phyloP scores from a whole-genome alignment of 2,329 filamentous ascomycete genomes.

The Paraconiothyrium sp. region DNA sequence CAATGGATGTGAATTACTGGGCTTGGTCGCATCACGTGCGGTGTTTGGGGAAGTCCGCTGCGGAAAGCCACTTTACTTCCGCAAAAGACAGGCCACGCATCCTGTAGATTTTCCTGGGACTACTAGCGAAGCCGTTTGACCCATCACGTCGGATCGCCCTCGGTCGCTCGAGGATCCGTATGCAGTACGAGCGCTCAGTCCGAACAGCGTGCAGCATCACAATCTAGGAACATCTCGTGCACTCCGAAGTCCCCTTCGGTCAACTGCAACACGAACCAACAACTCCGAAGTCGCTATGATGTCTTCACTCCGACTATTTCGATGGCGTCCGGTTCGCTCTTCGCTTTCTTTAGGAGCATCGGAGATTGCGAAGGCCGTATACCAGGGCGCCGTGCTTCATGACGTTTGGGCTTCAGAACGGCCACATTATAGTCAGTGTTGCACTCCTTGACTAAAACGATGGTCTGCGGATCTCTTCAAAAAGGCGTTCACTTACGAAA shows the following conservation, averaged over 20 bases:
- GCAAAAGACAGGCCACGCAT: background rate
- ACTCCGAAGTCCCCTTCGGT: slow-evolving; percentile 1
- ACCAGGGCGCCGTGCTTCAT: slow-evolving; percentile 9
- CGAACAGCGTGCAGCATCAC: slow-evolving; percentile 5
- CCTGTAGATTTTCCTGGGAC: background rate
- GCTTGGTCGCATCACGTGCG: slow-evolving; percentile 4
- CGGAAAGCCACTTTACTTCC: slow-evolving; percentile 10
- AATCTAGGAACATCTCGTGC: slow-evolving; percentile 6
- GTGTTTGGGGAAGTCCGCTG: background rate
- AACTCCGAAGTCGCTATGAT: slow-evolving; percentile 9
- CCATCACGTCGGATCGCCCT: slow-evolving; percentile 1
- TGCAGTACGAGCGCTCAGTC: background rate
- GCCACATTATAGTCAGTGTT: slow-evolving; percentile 4
- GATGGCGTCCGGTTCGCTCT: slow-evolving; percentile 4
- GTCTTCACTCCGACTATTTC: slow-evolving; percentile 7
- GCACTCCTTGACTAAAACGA: background rate
- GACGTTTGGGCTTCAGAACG: slow-evolving; percentile 9
- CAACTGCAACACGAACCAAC: background rate
- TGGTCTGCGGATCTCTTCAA: background rate
- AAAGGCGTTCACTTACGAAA: slow-evolving; percentile 4
- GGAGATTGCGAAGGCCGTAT: slow-evolving; percentile 16
- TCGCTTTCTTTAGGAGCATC: slow-evolving; percentile 12
- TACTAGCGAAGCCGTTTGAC: slow-evolving; percentile 2
- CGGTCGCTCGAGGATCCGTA: background rate
- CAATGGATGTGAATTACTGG: background rate